These are phyloP conservation scores for Pleoardoris graminearum DNA, from an alignment of 2,329 filamentous ascomycete species.

Conservation along the genomic window DNA sequence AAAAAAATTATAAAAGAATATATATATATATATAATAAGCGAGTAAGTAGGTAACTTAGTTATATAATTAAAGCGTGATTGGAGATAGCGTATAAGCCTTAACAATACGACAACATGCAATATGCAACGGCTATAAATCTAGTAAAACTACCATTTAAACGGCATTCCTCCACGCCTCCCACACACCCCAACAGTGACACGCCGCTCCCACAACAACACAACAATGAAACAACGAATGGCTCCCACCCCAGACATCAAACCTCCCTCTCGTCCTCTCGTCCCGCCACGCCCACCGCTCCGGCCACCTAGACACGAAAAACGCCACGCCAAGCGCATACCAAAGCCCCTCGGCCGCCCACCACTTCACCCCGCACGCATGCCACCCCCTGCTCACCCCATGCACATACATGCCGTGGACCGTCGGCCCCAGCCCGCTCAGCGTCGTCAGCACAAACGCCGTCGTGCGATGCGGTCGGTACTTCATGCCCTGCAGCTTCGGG, in stretches of 20 bases:
- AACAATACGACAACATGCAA: no score
- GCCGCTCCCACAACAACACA: slow-evolving; percentile 25
- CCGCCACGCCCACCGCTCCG: slow-evolving; percentile 18
- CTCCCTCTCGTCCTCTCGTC: slow-evolving; percentile 9
- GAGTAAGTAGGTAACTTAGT: no score
- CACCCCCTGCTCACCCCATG: slow-evolving; percentile 19
- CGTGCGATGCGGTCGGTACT: slow-evolving; percentile 23
- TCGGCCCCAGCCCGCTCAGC: slow-evolving; percentile 23
- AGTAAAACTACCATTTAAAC: no score
- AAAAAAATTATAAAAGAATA: no score
- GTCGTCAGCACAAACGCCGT: slow-evolving; percentile 24
- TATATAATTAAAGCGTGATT: no score
- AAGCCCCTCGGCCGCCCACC: slow-evolving; percentile 26
- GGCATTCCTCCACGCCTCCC: slow-evolving; percentile 21
- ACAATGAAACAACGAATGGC: slow-evolving; percentile 26
- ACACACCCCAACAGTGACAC: slow-evolving; percentile 30
- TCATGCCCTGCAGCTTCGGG: slow-evolving; percentile 36
- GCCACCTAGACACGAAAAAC: slow-evolving; percentile 23
- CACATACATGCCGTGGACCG: slow-evolving; percentile 21
- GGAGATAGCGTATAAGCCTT: no score
- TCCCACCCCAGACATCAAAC: slow-evolving; percentile 24
- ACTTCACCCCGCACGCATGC: slow-evolving; percentile 20
- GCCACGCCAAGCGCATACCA: slow-evolving; percentile 25
- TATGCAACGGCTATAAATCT: no score
- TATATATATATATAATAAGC: no score